Evolutionary conservation across 306 rosid genomes (phyloP), one percentile per base, ranked within the genome.

Genomic region (Astragalus membranaceus): DNA sequence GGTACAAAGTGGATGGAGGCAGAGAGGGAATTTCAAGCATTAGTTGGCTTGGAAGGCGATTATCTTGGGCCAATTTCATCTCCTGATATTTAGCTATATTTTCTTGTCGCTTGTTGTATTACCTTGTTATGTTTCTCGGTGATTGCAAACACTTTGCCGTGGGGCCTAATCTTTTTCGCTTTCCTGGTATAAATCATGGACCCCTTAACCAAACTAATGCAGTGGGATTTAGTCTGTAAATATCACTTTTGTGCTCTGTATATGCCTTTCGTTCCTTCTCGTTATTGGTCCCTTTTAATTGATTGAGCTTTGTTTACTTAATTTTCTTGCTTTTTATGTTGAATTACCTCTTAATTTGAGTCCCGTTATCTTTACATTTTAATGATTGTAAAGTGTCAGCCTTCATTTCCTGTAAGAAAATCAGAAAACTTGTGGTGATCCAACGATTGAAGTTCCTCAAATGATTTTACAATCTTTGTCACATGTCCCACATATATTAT

Each of bases 1-100:
- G 99, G 97, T 4, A 89, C 96, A 0, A 94, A 85, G 88, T 91
- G 95, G 99, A 80, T 91, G 14, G 96, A 94, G 54, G 97, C 95
- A 3, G 89, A 91, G 14, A 81, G 97, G 84, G 92, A 94, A 17
- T 90, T 87, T 52, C 99, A 89, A 76, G 98, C 97, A 1, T 59
- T 94, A 89, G 99, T 91, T 11, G 82, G 95, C 77, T 35, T 94
- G 83, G 89, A 88, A 53, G 97, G 91, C 5, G 88, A 94, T 77
- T 84, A 88, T 81, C 84, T 94, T 1, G 98, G 98, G 41, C 90
- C 96, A 1, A 36, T 87, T 56, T 76, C 92, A 2, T 4, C 80
- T 8, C 59, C 65, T 39, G 84, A 80, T 39, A 65, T 79, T 8
- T 79, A 75, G 77, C 8, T 68, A 4, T 13, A 5, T 32, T 23